These are phyloP conservation scores for Alternaria brassicae DNA, from an alignment of 2,329 filamentous ascomycete species.

Conservation along the genomic window DNA sequence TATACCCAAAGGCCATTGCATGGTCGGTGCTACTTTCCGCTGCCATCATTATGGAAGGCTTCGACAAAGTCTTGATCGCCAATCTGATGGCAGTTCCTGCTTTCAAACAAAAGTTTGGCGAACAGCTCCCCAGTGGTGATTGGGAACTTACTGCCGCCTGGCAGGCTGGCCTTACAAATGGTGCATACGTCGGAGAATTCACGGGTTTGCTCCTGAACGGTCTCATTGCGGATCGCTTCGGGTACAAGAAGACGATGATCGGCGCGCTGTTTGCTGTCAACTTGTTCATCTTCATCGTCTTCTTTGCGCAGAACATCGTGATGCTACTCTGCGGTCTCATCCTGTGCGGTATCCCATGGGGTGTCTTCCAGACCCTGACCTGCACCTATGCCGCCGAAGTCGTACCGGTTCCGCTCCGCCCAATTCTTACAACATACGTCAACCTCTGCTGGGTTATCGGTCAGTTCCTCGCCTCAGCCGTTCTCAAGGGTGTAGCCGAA, in stretches of 20 bases:
- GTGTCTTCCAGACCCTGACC: constrained; percentile 57
- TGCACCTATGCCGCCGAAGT: constrained; percentile 64
- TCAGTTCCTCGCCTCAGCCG: constrained; percentile 74
- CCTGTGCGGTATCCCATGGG: constrained; percentile 56
- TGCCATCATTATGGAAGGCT: constrained; percentile 90
- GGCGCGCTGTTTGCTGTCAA: constrained; percentile 41
- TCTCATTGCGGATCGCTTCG: constrained; percentile 53
- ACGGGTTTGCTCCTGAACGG: constrained; percentile 57
- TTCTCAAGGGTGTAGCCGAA: constrained; percentile 71
- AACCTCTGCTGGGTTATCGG: constrained; percentile 80
- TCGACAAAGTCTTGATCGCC: constrained; percentile 80
- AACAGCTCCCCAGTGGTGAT: constrained; percentile 44
- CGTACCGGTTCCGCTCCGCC: constrained; percentile 73
- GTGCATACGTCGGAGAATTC: constrained; percentile 55
- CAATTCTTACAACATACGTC: constrained; percentile 67
- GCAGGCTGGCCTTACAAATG: constrained; percentile 57
- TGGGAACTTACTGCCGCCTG: constrained; percentile 55
- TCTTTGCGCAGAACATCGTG: constrained; percentile 53
- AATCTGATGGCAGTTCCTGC: constrained; percentile 69
- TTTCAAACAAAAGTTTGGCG: constrained; percentile 55
- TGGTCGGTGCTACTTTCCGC: constrained; percentile 87
- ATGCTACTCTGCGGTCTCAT: constrained; percentile 68
- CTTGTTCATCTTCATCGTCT: constrained; percentile 47
- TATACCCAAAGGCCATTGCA: constrained; percentile 85
- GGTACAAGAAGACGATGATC: constrained; percentile 51